These are phyloP conservation scores for Boletus rubescentipes DNA, from an alignment of 768 basidiomycete species.

Conservation along the genomic window DNA sequence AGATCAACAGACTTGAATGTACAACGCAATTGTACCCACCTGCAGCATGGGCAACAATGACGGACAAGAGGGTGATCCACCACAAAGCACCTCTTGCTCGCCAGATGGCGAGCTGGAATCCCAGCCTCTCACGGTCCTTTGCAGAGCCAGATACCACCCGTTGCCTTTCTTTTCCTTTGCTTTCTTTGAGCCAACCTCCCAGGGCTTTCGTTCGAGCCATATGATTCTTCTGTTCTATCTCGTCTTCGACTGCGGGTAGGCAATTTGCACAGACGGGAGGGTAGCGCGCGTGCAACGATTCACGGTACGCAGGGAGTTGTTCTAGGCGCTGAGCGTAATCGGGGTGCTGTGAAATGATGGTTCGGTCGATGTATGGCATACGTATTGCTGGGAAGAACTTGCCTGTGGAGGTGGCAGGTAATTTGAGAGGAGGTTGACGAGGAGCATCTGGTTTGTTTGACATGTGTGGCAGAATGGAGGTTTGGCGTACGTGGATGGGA, in stretches of 20 bases:
- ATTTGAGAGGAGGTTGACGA: constrained; percentile 83
- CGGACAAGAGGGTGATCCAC: constrained; percentile 45
- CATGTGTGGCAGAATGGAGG: constrained; percentile 84
- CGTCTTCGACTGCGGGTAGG: constrained; percentile 76
- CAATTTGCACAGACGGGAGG: constrained; percentile 84
- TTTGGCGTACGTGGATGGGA: constrained; percentile 57
- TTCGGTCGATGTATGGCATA: not conserved
- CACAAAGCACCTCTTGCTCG: constrained; percentile 67
- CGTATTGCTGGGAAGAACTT: constrained; percentile 23
- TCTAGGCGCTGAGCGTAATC: constrained; percentile 64
- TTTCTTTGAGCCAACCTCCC: constrained; percentile 65
- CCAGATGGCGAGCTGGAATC: constrained; percentile 63
- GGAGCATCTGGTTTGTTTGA: constrained; percentile 88
- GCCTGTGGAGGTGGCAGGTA: constrained; percentile 83
- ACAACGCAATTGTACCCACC: constrained; percentile 40
- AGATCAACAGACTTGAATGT: not conserved
- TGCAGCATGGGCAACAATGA: constrained; percentile 40
- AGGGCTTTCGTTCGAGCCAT: constrained; percentile 81
- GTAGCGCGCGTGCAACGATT: constrained; percentile 76
- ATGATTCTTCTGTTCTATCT: constrained; percentile 72
- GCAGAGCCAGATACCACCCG: constrained; percentile 44
- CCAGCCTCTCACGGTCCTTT: constrained; percentile 43
- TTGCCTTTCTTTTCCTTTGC: constrained; percentile 61
- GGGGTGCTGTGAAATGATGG: constrained; percentile 55
- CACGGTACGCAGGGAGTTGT: constrained; percentile 67